Evolutionary conservation across 1,139 yeast genomes (phyloP).

Genomic region (Pichia kudriavzevii): DNA sequence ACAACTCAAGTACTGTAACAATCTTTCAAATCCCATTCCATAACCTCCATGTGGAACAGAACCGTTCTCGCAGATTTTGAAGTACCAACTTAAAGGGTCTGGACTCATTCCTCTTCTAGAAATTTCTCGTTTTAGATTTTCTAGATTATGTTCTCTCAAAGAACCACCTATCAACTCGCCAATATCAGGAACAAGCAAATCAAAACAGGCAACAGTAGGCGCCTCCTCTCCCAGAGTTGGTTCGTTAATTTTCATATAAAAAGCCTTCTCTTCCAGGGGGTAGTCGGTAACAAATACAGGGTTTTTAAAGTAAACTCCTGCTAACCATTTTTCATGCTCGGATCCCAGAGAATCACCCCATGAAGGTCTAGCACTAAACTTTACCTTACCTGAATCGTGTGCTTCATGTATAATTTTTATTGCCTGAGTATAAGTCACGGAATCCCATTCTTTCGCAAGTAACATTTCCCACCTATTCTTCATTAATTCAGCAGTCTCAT

Average conservation of each 20-base stretch:
- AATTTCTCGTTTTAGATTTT: conserved; percentile 43
- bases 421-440: conserved; percentile 72
- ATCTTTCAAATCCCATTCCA: conserved; percentile 90
- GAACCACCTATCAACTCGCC: conserved; percentile 99
- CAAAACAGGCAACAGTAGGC: conserved; percentile 81
- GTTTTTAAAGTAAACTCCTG: conserved; percentile 55
- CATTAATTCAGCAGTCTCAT: conserved; percentile 31
- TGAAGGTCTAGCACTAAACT: conserved; percentile 30
- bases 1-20: conserved; percentile 63
- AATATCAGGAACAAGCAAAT: conserved; percentile 76
- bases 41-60: conserved; percentile 93
- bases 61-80: conserved; percentile 67
- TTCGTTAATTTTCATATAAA: conserved; percentile 65
- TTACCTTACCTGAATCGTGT: conserved; percentile 22
- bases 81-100: conserved; percentile 71
- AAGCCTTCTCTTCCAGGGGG: conserved; percentile 74
- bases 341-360: conserved; percentile 77
- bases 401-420: conserved; percentile 39
- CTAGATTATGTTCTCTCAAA: conserved; percentile 67
- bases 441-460: conserved; percentile 48
- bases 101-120: conserved; percentile 43
- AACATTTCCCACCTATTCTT: conserved; percentile 33
- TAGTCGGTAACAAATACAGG: conserved; percentile 92
- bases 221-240: conserved; percentile 25
- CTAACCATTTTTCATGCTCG: conserved; percentile 88